Base-by-base conservation (phyloP, 768 basidiomycete species). In the Kwoniella botswanensis region DNA sequence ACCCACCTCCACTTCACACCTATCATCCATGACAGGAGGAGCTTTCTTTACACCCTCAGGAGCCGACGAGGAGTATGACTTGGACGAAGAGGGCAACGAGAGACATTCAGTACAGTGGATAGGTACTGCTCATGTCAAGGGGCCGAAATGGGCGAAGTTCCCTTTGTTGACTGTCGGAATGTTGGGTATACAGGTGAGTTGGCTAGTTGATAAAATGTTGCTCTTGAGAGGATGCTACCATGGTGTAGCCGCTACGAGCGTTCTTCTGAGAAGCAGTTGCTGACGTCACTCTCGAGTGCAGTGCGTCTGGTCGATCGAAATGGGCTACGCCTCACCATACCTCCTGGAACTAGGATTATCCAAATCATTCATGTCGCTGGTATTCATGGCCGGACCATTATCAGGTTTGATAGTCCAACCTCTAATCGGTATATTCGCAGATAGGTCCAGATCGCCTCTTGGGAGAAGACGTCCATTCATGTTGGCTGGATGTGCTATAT, bases 361-460 rank as follows among this genome's bases (percentile, higher is more conserved):
- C 2, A 96, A 93, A 83, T 90, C 92, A 2, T 86, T 87, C 71
- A 93, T 97, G 89, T 91, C 94, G 0, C 86, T 93, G 22, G 95
- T 97, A 12, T 94, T 98, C 81, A 87, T 96, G 56, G 95, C 95
- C 2, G 95, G 94, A 0, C 95, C 93, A 1, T 85, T 95, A 7
- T 93, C 92, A 0, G 95, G 94, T 2, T 87, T 98, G 22, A 86
- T 98, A 57, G 91, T 96, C 74, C 95, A 98, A 79, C 96, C 94
- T 0, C 81, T 95, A 54, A 93, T 96, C 75, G 88, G 86, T 67
- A 87, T 93, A 22, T 86, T 95, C 56, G 91, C 94, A 26, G 95
- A 98, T 82, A 89, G 89, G 54, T 93, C 90, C 52, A 91, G 89
- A 58, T 94, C 93, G 2, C 86, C 89, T 3, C 93, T 91, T 72